phyloP scores from a whole-genome alignment of 129 eudicot species.

The Deinandra increscens region DNA sequence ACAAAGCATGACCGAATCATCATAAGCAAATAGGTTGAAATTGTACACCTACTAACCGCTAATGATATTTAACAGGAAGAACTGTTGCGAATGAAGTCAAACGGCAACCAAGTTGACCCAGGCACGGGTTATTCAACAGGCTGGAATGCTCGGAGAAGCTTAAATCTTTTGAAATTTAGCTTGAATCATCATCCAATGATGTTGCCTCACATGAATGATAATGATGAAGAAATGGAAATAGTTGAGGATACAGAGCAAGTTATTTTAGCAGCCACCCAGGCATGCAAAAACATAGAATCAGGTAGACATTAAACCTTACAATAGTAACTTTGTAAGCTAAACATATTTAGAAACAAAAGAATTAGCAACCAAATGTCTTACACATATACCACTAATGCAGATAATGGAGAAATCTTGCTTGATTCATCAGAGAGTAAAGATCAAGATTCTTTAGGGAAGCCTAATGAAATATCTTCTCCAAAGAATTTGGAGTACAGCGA shows the following conservation, averaged over 20 bases:
- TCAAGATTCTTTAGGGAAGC: constrained; percentile 21
- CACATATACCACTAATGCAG: not conserved
- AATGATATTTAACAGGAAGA: constrained; percentile 55
- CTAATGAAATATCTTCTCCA: constrained; percentile 3
- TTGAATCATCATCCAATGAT: constrained; percentile 71
- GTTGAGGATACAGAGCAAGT: constrained; percentile 55
- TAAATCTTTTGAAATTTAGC: constrained; percentile 81
- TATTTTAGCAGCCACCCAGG: constrained; percentile 36
- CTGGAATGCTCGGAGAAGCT: constrained; percentile 94
- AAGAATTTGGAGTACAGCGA: not conserved
- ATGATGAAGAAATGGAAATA: constrained; percentile 93
- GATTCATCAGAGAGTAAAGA: constrained; percentile 13
- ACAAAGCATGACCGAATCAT: not conserved
- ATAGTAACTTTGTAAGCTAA: constrained; percentile 11
- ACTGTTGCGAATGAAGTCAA: constrained; percentile 71
- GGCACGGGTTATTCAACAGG: constrained; percentile 60
- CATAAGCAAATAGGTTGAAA: not conserved
- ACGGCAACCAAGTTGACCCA: constrained; percentile 48
- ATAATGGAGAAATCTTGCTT: constrained; percentile 4
- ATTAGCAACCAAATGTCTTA: not conserved
- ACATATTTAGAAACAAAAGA: constrained; percentile 49
- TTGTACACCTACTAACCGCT: constrained; percentile 3
- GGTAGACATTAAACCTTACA: constrained; percentile 20
- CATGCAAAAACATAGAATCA: constrained; percentile 24
- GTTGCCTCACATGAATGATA: constrained; percentile 56